Evolutionary conservation across 108 stramenopile species (phyloP).

Genomic region (Cyclotella atomus): DNA sequence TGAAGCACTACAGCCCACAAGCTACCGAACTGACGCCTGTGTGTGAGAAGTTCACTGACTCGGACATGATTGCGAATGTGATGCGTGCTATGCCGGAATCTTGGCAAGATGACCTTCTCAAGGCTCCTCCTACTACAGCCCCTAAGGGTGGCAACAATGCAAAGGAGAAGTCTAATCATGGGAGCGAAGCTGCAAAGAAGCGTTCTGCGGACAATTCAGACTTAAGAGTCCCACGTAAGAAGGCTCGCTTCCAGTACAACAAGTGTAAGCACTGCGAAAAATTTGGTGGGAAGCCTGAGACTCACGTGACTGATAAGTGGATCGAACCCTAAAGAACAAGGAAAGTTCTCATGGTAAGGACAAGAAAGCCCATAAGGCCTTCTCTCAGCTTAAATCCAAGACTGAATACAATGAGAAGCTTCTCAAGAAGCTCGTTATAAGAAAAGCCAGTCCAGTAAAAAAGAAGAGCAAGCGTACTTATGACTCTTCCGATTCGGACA

Average conservation of each 20-base stretch:
- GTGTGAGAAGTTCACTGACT: neutral
- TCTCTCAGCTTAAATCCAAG: neutral
- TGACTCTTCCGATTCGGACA: neutral
- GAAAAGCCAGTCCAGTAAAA: constrained; percentile 9
- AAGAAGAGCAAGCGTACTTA: neutral
- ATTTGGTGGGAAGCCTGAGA: neutral
- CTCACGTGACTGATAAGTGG: neutral
- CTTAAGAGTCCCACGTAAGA: neutral
- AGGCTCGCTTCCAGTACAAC: neutral
- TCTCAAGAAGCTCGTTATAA: neutral
- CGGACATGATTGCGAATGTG: neutral
- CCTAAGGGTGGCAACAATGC: neutral
- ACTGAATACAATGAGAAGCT: neutral
- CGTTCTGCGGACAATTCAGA: neutral
- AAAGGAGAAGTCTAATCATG: too few species aligned
- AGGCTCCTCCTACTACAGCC: neutral
- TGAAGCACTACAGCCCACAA: neutral
- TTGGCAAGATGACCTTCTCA: neutral
- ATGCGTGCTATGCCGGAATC: neutral
- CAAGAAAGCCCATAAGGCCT: neutral
- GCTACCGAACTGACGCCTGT: neutral
- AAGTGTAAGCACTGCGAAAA: neutral
- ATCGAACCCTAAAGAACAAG: neutral
- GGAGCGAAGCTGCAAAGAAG: too few species aligned
- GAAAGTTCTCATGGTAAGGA: neutral